phyloP scores from a whole-genome alignment of 2,329 filamentous ascomycete genomes.

The Metarhizium rileyi region DNA sequence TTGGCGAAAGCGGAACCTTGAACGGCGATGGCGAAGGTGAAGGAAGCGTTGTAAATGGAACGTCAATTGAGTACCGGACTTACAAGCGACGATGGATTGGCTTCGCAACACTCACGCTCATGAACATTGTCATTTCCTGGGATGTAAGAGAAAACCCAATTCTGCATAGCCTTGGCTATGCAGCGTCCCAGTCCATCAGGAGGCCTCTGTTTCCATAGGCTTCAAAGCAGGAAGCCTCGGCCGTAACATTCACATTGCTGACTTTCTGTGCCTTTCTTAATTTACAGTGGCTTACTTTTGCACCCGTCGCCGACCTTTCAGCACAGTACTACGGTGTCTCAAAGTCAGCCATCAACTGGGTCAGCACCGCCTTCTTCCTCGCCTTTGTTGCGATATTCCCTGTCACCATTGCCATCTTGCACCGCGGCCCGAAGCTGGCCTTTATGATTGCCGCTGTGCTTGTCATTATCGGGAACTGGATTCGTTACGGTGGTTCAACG shows the following conservation, averaged over 20 bases:
- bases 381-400: constrained; percentile 69
- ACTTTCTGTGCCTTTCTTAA: background rate
- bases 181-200: background rate
- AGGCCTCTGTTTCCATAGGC: background rate
- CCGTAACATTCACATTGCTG: background rate
- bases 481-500: constrained; percentile 66
- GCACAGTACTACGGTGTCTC: constrained; percentile 66
- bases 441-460: constrained; percentile 66
- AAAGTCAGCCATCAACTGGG: constrained; percentile 80
- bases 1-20: constrained; percentile 10
- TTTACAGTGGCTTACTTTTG: constrained; percentile 75
- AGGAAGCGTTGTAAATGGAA: constrained; percentile 17
- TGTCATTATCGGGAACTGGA: constrained; percentile 79
- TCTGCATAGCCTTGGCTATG: background rate
- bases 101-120: constrained; percentile 67
- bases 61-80: constrained; percentile 27
- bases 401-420: constrained; percentile 64
- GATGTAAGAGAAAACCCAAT: constrained; percentile 56
- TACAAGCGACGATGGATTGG: constrained; percentile 91
- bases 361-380: constrained; percentile 80
- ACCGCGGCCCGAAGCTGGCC: constrained; percentile 68
- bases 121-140: constrained; percentile 94
- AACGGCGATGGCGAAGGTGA: constrained; percentile 12
- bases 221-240: background rate
- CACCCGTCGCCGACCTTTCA: constrained; percentile 66